phyloP scores from a whole-genome alignment of 768 basidiomycete genomes.

The Phanerochaete sordida region DNA sequence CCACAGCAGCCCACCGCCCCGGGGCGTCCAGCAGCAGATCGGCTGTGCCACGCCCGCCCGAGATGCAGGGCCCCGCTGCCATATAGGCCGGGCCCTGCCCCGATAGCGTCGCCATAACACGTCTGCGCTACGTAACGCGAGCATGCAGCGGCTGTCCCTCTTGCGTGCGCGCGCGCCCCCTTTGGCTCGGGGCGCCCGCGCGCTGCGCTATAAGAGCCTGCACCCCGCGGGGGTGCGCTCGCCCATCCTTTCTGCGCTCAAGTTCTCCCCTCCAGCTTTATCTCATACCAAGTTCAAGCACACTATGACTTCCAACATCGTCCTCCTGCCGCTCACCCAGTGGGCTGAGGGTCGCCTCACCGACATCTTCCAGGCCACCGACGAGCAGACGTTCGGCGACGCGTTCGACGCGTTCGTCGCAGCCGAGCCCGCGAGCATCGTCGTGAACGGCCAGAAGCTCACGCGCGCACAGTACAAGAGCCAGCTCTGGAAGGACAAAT shows the following conservation, averaged over 20 bases:
- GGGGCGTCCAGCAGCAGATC: too few species aligned
- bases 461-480: constrained; percentile 39
- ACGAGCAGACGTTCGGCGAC: constrained; percentile 27
- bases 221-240: neutral
- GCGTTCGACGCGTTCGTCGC: constrained; percentile 42
- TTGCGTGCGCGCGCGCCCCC: neutral
- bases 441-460: constrained; percentile 39
- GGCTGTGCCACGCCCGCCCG: too few species aligned
- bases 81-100: neutral
- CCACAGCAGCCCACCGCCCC: too few species aligned
- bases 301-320: constrained; percentile 24
- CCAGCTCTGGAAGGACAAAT: constrained; percentile 25
- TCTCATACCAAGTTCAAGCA: neutral
- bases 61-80: neutral
- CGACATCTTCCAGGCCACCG: constrained; percentile 37
- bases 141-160: constrained; percentile 5
- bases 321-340: constrained; percentile 37
- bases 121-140: neutral
- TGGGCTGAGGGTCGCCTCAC: constrained; percentile 41
- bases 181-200: neutral
- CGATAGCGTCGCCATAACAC: neutral
- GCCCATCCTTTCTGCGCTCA: neutral
- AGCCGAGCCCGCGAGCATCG: constrained; percentile 27
- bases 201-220: neutral
- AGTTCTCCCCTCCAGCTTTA: neutral